Evolutionary conservation across 768 basidiomycete genomes (phyloP), one percentile per base, ranked within the genome.

Genomic region (Mycena venus): DNA sequence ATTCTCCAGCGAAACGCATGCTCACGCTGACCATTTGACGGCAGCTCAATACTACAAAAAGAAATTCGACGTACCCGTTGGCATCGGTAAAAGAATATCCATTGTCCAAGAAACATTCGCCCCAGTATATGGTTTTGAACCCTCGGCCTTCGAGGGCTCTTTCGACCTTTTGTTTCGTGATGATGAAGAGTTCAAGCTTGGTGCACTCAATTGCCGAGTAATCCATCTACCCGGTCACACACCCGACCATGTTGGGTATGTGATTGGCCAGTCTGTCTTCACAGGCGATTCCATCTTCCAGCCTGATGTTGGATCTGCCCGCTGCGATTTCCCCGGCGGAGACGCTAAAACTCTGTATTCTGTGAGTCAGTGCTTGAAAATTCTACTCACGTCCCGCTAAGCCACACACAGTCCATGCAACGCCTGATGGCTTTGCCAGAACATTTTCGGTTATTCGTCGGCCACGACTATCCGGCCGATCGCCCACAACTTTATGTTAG

Each of bases 241-340:
- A 6, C 84, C 83, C 15, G 84, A 84, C 65, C 84, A 83, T 61
- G 75, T 85, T 25, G 83, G 82, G 12, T 86, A 84, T 71, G 71
- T 85, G 11, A 72, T 86, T 44, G 84, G 84, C 19, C 79, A 81
- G 34, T 79, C 82, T 19, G 82, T 84, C 23, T 86, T 86, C 66
- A 83, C 82, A 7, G 84, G 85, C 4, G 85, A 86, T 47, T 85
- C 84, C 7, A 85, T 85, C 63, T 86, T 86, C 63, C 60, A 84
- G 82, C 85, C 84, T 25, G 84, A 85, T 55, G 80, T 84, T 55
- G 85, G 84, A 7, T 83, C 83, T 59, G 85, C 85, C 14, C 80
- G 85, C 34, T 82, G 80, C 25, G 85, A 85, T 68, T 86, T 84
- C 69, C 84, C 84, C 0, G 84, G 84, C 2, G 85, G 84, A 5